A percentile compares a stretch with the other conserved stretches of the same genome.
Conservation (phyloP, 352 stramenopile genomes). For the Phytophthora pisi region DNA sequence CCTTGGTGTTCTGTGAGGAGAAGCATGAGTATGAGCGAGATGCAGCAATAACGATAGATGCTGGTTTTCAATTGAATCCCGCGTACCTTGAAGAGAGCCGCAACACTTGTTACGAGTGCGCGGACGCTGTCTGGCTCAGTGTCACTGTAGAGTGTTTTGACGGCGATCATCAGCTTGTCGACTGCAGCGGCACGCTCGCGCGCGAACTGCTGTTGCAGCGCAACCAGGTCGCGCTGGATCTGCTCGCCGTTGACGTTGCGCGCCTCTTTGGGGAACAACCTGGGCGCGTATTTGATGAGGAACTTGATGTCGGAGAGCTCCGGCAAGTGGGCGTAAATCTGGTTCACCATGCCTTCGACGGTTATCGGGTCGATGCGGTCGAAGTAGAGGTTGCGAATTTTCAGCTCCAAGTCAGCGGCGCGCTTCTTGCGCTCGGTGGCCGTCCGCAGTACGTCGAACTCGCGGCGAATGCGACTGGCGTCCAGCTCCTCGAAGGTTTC, state of each 20-base stretch:
- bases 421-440: constrained; percentile 81
- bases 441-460: constrained; percentile 49
- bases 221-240: constrained; percentile 57
- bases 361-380: constrained; percentile 81
- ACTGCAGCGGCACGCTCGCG: constrained; percentile 64
- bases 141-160: constrained; percentile 80
- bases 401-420: constrained; percentile 87
- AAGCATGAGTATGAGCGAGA: constrained; percentile 11
- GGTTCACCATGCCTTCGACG: constrained; percentile 82
- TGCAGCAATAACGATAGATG: constrained; percentile 1
- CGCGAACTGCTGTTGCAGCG: constrained; percentile 73
- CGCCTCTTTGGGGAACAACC: constrained; percentile 72
- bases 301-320: constrained; percentile 85
- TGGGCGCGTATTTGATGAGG: constrained; percentile 69
- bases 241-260: constrained; percentile 67
- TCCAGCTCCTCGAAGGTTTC: constrained; percentile 40
- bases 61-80: not conserved
- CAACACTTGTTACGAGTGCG: constrained; percentile 58
- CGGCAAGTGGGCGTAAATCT: constrained; percentile 81
- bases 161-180: constrained; percentile 65
- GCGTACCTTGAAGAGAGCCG: constrained; percentile 74
- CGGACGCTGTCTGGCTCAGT: constrained; percentile 73
- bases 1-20: constrained; percentile 65
- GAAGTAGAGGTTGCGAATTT: constrained; percentile 91
- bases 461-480: constrained; percentile 23